Evolutionary conservation across 129 eudicot species (phyloP).

Genomic region (Smallanthus sonchifolius): DNA sequence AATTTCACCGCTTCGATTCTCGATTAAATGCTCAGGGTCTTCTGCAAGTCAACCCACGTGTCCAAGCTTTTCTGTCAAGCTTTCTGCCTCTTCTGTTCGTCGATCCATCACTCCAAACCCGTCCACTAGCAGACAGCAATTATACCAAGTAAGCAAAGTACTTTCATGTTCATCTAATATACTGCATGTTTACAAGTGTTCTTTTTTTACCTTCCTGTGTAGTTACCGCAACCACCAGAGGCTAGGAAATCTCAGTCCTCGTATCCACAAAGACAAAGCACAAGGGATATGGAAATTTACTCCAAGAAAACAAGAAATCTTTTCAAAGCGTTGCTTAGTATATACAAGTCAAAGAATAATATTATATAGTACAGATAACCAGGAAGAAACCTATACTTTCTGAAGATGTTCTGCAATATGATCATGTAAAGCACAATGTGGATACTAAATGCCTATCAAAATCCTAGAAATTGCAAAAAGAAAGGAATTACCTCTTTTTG

Average conservation of each 20-base stretch:
- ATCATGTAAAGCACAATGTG: conserved; percentile 15
- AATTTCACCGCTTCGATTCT: conserved; percentile 54
- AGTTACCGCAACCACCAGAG: conserved; percentile 42
- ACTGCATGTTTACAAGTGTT: neutral
- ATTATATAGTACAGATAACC: conserved; percentile 18
- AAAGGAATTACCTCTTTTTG: neutral
- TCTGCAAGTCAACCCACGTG: conserved; percentile 41
- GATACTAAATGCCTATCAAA: neutral
- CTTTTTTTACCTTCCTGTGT: neutral
- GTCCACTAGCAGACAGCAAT: conserved; percentile 22
- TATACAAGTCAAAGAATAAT: conserved; percentile 50
- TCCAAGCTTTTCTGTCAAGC: conserved; percentile 35
- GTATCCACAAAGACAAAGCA: conserved; percentile 39
- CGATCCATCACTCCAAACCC: conserved; percentile 31
- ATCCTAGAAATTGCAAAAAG: conserved; percentile 10
- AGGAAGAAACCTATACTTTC: conserved; percentile 8
- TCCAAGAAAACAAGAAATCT: conserved; percentile 55
- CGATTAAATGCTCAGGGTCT: conserved; percentile 54
- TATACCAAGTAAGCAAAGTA: conserved; percentile 32
- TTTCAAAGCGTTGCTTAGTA: conserved; percentile 54
- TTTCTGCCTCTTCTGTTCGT: conserved; percentile 18
- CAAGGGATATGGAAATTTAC: conserved; percentile 42
- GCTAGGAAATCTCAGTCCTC: conserved; percentile 39
- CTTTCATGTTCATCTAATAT: conserved; percentile 8
- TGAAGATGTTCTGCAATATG: conserved; percentile 1